Evolutionary conservation across 768 basidiomycete genomes (phyloP), one percentile per base, ranked within the genome.

Genomic region (Pleurotus eryngii): DNA sequence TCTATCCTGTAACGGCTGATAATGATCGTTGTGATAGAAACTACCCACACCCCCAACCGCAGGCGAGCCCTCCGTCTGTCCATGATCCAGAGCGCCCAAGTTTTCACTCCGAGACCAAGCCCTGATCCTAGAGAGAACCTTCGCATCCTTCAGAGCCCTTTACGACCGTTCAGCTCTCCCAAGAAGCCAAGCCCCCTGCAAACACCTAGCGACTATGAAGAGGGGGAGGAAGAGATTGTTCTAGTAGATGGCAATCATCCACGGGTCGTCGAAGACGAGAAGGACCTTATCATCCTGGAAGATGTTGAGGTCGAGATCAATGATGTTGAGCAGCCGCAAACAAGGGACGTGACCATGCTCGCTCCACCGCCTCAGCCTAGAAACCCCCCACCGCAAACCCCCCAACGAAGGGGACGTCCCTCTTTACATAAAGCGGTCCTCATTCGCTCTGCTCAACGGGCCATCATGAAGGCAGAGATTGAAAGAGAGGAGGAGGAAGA

Each of bases 1-100:
- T 47, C 49, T 46, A 48, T 14, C 24, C 26, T n/a, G 55, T 56
- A 24, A 11, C 30, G 27, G 27, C 22, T 8, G 8, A 0, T 35
- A 5, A 4, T 18, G 20, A 20, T 50, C 30, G 9, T 39, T 35
- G 22, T 43, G 40, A 50, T 8, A 59, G 30, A 56, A 38, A 45
- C 20, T 43, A 40, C 63, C 69, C 72, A 64, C 54, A 72, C 64
- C 18, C 65, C 67, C 20, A 75, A 76, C 49, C 76, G 82, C 18
- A 47, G 46, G 51, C 22, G 61, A 12, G 76, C 80, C 2, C 76
- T 86, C 1, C 82, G 89, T 26, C 77, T 92, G 58, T 88, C 86
- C 2, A 87, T 92, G 85, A 89, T 92, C 35, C 77, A 83, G 22
- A 83, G 83, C 55, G 86, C 86, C 0, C 81, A 89, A 62, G 87